Conservation (phyloP, 2,329 filamentous ascomycete species). For the Apiospora sp. region DNA sequence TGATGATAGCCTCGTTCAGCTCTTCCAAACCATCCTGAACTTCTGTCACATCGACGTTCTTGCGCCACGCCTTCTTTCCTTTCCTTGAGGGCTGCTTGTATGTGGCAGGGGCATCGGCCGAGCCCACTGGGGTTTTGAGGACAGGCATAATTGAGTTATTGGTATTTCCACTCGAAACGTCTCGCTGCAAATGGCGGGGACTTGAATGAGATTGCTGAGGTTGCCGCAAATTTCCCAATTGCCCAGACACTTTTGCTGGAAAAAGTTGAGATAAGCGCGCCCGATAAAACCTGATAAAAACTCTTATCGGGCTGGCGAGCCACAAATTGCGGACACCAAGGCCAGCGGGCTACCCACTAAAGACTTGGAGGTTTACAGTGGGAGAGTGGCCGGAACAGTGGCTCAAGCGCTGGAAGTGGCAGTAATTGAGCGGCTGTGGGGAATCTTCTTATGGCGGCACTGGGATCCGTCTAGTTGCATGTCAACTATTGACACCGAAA, state of each 20-base stretch:
- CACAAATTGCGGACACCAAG: background rate
- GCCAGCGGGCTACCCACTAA: background rate
- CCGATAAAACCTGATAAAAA: conserved; percentile 21
- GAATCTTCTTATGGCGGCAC: background rate
- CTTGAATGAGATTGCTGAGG: conserved; percentile 14
- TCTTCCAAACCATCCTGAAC: conserved; percentile 83
- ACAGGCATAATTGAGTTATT: conserved; percentile 57
- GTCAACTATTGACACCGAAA: conserved; percentile 6
- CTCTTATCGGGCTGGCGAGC: conserved; percentile 25
- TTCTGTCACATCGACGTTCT: conserved; percentile 93
- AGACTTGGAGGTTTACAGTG: background rate
- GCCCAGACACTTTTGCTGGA: conserved; percentile 9
- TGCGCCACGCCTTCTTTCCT: conserved; percentile 98
- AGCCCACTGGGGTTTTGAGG: conserved; percentile 55
- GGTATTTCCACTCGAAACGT: no score
- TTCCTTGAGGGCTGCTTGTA: conserved; percentile 91
- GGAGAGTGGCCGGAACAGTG: background rate
- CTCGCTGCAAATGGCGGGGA: conserved; percentile 25
- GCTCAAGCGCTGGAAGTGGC: background rate
- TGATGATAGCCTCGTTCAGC: conserved; percentile 87
- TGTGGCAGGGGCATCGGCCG: conserved; percentile 74
- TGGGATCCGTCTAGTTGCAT: conserved; percentile 5
- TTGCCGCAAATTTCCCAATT: conserved; percentile 26
- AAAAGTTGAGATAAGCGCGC: conserved; percentile 22
- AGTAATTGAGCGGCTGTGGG: conserved; percentile 27